A percentile compares a stretch with the other conserved stretches of the same genome.
phyloP scores from a whole-genome alignment of 164 flowering plant species.

The Akebia trifoliata region DNA sequence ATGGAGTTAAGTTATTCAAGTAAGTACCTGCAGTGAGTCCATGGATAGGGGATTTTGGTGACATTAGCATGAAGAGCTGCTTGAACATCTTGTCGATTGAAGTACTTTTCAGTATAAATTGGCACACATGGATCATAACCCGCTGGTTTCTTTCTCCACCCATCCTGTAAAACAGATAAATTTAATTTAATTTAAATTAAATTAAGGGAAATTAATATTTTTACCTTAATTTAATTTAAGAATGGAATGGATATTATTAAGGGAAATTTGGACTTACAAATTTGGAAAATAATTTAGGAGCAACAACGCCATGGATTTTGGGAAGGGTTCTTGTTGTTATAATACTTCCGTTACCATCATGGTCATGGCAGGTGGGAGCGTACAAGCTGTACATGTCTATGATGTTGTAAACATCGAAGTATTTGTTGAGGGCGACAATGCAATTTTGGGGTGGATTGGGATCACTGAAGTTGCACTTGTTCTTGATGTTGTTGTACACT shows the following conservation, averaged over 20 bases:
- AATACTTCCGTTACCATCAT: slow-evolving; percentile 7
- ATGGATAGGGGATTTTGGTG: slow-evolving; percentile 59
- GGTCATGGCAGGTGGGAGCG: slow-evolving; percentile 46
- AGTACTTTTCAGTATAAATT: slow-evolving; percentile 38
- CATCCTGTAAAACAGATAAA: slow-evolving; percentile 19
- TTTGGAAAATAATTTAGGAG: slow-evolving; percentile 44
- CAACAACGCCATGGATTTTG: slow-evolving; percentile 24
- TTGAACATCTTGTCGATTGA: slow-evolving; percentile 81
- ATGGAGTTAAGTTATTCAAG: not conserved
- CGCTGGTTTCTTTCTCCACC: slow-evolving; percentile 36
- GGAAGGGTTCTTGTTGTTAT: slow-evolving; percentile 18
- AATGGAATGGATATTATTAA: no score
- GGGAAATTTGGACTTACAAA: slow-evolving; percentile 35
- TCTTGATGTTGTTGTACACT: slow-evolving; percentile 32
- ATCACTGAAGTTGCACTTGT: slow-evolving; percentile 45
- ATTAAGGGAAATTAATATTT: no score
- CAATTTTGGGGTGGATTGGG: slow-evolving; percentile 19
- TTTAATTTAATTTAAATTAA: no score
- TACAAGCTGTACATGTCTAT: slow-evolving; percentile 85
- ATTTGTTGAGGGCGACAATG: slow-evolving; percentile 23
- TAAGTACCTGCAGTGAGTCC: slow-evolving; percentile 70
- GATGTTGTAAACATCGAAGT: slow-evolving; percentile 43
- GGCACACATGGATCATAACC: slow-evolving; percentile 63
- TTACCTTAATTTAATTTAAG: no score
- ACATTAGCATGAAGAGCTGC: slow-evolving; percentile 76